Evolutionary conservation across 441 rosid genomes (phyloP).

Genomic region (Macaranga tanarius): DNA sequence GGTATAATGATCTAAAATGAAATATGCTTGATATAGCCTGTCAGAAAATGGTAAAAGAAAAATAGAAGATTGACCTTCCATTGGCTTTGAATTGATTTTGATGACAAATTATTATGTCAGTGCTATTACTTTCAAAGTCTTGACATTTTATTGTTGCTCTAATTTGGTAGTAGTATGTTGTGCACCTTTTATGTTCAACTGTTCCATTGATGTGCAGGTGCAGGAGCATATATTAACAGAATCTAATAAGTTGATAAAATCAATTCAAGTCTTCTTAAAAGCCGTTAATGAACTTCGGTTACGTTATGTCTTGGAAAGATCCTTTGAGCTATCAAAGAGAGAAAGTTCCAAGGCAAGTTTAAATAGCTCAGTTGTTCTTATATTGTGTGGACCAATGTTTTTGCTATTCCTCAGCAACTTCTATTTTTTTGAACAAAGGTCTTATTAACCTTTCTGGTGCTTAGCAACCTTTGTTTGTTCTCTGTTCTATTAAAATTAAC

Average conservation of each 20-base stretch:
- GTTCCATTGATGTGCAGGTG: slow-evolving; percentile 53
- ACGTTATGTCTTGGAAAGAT: slow-evolving; percentile 64
- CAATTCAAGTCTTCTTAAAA: slow-evolving; percentile 81
- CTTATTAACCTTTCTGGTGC: neutral
- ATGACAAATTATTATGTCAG: neutral
- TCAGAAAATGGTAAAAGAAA: neutral
- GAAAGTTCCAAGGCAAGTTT: slow-evolving; percentile 61
- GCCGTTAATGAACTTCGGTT: slow-evolving; percentile 88
- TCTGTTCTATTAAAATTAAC: neutral
- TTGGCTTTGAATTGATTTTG: neutral
- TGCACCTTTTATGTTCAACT: slow-evolving; percentile 13
- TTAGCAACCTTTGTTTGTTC: neutral
- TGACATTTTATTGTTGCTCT: slow-evolving; percentile 2
- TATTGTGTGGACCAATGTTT: too few relatives aligned
- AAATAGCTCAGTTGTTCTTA: slow-evolving; percentile 21
- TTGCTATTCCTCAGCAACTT: too few relatives aligned
- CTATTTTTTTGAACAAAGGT: neutral
- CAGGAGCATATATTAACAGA: slow-evolving; percentile 69
- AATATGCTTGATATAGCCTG: neutral
- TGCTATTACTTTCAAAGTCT: neutral
- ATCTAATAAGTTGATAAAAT: slow-evolving; percentile 73
- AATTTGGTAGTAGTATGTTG: slow-evolving; percentile 3
- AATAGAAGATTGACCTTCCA: neutral
- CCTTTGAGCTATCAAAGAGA: slow-evolving; percentile 46
- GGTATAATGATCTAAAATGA: neutral